Base-by-base conservation (phyloP, 345 rosid species). In the Ceriops tagal region DNA sequence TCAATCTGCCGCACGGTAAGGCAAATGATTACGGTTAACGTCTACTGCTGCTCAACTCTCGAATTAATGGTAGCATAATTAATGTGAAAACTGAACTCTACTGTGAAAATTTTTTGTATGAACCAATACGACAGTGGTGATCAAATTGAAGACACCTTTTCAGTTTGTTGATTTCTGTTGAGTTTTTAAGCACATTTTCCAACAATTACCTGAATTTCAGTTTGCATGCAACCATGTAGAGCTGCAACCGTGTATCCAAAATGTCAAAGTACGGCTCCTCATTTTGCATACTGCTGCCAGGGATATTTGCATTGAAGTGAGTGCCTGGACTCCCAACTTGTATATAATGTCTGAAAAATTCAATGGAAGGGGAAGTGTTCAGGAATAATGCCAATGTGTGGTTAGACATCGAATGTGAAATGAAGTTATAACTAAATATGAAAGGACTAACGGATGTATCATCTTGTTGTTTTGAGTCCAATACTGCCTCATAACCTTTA, bases 271-370 rank as follows among this genome's bases (percentile, higher is more conserved):
- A 86, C 87, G 32, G 88, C 82, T 71, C 98, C 98, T 55, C 88
- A 35, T 79, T 92, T 88, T 56, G 88, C 88, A 61, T 92, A 90
- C 58, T 87, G 92, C 67, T 80, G 85, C 87, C 90, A 84, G n/a
- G 98, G 98, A 61, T 80, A 84, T 58, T 75, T 83, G 78, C 92
- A 84, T 20, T 81, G 75, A 66, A 83, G 74, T 0, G 85, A 81
- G 67, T 83, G 89, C 80, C 92, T 83, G 0, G 98, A 95, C 73
- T 90, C 98, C 96, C 98, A 92, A 49, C 92, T 88, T 26, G 96
- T 90, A 75, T 92, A 80, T 6, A 86, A 69, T 8, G 96, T 96
- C 96, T 86, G 71, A 58, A 27, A 49, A 64, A 51, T 5, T 26
- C 49, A 8, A 47, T 73, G n/a, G 16, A 64, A 16, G 21, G 2